phyloP scores from a whole-genome alignment of 768 basidiomycete species.

The Tricholoma bakamatsutake region DNA sequence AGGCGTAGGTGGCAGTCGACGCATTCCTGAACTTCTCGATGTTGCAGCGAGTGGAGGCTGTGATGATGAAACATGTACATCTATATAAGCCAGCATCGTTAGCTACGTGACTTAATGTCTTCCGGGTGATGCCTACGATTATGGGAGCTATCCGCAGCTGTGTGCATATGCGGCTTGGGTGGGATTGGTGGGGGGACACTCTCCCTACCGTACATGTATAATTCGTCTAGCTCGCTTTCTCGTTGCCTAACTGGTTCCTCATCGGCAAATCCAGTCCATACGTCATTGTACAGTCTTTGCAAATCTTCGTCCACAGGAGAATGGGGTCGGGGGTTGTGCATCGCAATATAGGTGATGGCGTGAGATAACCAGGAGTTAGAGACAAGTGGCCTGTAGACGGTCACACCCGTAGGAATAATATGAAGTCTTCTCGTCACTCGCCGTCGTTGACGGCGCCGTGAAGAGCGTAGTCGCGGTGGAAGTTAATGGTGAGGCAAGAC shows the following conservation, averaged over 20 bases:
- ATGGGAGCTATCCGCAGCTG: constrained; percentile 13
- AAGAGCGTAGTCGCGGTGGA: background rate
- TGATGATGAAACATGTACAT: constrained; percentile 11
- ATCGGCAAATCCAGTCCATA: constrained; percentile 62
- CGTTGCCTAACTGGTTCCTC: constrained; percentile 23
- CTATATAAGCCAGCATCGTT: constrained; percentile 2
- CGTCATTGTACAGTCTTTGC: constrained; percentile 69
- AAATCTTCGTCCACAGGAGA: constrained; percentile 65
- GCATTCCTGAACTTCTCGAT: constrained; percentile 13
- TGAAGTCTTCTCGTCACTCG: background rate
- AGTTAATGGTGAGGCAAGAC: too few relatives aligned
- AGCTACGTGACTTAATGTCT: constrained; percentile 1
- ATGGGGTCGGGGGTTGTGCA: constrained; percentile 31
- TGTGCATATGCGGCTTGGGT: constrained; percentile 7
- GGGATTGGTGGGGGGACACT: constrained; percentile 15
- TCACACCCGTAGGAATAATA: background rate
- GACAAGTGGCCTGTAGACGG: background rate
- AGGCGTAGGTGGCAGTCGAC: constrained; percentile 43
- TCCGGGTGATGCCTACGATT: constrained; percentile 13
- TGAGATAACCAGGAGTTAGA: constrained; percentile 24
- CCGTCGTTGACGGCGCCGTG: background rate
- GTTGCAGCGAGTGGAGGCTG: constrained; percentile 12
- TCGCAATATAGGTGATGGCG: constrained; percentile 45
- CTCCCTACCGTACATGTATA: constrained; percentile 31
- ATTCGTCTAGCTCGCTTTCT: constrained; percentile 31